Conservation (phyloP, 371 early-diverging fungal genomes). For the Syncephalis plumigaleata region DNA sequence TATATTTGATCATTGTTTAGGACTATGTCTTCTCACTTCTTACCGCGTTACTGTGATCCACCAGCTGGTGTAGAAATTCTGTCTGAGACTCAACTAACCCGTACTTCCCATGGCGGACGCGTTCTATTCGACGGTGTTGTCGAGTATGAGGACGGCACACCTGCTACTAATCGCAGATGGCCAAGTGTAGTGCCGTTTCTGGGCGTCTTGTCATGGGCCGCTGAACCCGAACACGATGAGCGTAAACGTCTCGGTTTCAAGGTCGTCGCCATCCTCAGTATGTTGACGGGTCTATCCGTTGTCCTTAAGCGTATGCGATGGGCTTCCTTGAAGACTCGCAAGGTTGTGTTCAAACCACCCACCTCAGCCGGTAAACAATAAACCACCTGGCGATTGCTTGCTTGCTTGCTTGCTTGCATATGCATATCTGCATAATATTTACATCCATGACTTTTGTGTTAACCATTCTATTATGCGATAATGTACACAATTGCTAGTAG, state of each 20-base stretch:
- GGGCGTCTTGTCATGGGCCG: conserved; percentile 88
- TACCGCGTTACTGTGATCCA: conserved; percentile 88
- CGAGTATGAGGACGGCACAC: conserved; percentile 96
- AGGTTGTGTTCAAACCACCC: conserved; percentile 43
- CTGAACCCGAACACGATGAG: conserved; percentile 94
- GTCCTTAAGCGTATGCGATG: conserved; percentile 64
- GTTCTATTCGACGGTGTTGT: conserved; percentile 85
- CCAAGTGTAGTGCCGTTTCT: conserved; percentile 93
- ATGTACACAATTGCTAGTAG: too few relatives aligned
- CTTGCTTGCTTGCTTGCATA: too few relatives aligned
- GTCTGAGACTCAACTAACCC: conserved; percentile 96
- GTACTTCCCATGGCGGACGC: conserved; percentile 95
- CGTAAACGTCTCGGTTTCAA: conserved; percentile 93
- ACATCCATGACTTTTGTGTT: too few relatives aligned
- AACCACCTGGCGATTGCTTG: too few relatives aligned
- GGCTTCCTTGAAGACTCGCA: conserved; percentile 60
- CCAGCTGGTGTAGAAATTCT: conserved; percentile 86
- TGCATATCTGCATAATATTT: too few relatives aligned
- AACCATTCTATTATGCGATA: too few relatives aligned
- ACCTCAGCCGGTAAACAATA: too few relatives aligned
- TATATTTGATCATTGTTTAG: conserved; percentile 14
- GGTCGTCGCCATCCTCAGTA: conserved; percentile 44
- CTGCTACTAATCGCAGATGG: conserved; percentile 91
- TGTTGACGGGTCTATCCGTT: conserved; percentile 27
- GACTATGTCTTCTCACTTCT: conserved; percentile 92